phyloP scores from a whole-genome alignment of 768 basidiomycete species.

The Lactarius hatsudake region DNA sequence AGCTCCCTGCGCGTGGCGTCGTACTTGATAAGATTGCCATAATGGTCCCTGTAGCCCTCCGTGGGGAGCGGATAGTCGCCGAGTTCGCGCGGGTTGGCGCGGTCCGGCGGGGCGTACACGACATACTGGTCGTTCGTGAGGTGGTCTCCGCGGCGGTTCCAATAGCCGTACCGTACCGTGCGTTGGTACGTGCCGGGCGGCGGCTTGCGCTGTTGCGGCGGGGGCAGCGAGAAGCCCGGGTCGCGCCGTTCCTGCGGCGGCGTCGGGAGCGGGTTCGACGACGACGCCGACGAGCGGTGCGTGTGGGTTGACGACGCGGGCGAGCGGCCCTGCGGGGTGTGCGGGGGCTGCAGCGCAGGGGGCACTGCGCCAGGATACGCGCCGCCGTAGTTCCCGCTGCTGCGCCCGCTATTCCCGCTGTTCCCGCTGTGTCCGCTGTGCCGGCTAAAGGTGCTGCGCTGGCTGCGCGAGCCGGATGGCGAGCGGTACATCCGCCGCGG shows the following conservation, averaged over 20 bases:
- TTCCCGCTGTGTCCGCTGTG: constrained; percentile 3
- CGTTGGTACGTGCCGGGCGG: constrained; percentile 30
- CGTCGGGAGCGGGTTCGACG: constrained; percentile 23
- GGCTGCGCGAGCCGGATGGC: constrained; percentile 8
- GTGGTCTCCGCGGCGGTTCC: constrained; percentile 78
- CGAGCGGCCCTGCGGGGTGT: constrained; percentile 25
- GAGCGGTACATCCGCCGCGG: constrained; percentile 10
- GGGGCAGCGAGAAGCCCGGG: constrained; percentile 29
- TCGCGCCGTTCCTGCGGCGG: constrained; percentile 19
- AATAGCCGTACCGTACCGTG: constrained; percentile 55
- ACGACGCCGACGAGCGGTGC: constrained; percentile 21
- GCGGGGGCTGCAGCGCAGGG: neutral
- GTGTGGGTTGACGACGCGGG: constrained; percentile 24
- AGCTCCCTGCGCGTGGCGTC: constrained; percentile 51
- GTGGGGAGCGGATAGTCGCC: constrained; percentile 53
- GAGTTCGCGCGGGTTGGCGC: constrained; percentile 60
- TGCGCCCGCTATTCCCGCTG: constrained; percentile 1
- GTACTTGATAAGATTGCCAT: constrained; percentile 43
- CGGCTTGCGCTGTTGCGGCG: constrained; percentile 34
- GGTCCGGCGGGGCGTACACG: constrained; percentile 60
- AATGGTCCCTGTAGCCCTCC: constrained; percentile 56
- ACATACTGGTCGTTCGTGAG: constrained; percentile 53
- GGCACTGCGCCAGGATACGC: neutral
- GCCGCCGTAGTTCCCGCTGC: constrained; percentile 3
- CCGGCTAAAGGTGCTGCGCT: constrained; percentile 7